Evolutionary conservation across 176 grass and related monocot genomes (phyloP).

Genomic region (Zoysia japonica): DNA sequence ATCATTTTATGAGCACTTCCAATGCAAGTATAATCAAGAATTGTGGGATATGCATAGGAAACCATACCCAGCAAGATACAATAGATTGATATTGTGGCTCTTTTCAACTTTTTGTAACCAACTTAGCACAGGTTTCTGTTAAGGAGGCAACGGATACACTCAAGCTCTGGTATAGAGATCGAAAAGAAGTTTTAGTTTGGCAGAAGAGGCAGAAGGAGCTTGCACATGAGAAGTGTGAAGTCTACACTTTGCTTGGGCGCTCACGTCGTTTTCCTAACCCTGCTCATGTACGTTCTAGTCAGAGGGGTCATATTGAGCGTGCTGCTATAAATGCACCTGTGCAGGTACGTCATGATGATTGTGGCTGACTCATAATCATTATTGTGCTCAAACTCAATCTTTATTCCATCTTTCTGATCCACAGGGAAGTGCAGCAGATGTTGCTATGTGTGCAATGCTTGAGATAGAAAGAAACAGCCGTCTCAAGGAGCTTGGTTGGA

Average conservation of each 20-base stretch:
- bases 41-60: background rate
- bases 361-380: background rate
- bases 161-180: constrained; percentile 77
- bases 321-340: constrained; percentile 96
- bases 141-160: constrained; percentile 78
- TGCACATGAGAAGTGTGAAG: constrained; percentile 44
- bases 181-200: constrained; percentile 82
- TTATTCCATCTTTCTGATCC: constrained; percentile 33
- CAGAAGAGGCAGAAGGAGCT: constrained; percentile 67
- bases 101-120: background rate
- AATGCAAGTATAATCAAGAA: background rate
- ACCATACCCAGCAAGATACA: background rate
- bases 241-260: constrained; percentile 79
- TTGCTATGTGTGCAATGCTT: constrained; percentile 96
- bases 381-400: constrained; percentile 11
- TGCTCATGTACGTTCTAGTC: constrained; percentile 40
- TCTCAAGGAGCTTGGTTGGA: constrained; percentile 93
- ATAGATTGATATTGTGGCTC: background rate
- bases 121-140: constrained; percentile 61
- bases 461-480: constrained; percentile 78
- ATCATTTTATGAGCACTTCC: background rate
- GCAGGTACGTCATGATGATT: constrained; percentile 66
- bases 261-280: constrained; percentile 75
- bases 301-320: constrained; percentile 70
- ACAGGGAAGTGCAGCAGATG: constrained; percentile 95